These are phyloP conservation scores for Ajuga reptans DNA, from an alignment of 305 asterid genomes.

Conservation along the genomic window DNA sequence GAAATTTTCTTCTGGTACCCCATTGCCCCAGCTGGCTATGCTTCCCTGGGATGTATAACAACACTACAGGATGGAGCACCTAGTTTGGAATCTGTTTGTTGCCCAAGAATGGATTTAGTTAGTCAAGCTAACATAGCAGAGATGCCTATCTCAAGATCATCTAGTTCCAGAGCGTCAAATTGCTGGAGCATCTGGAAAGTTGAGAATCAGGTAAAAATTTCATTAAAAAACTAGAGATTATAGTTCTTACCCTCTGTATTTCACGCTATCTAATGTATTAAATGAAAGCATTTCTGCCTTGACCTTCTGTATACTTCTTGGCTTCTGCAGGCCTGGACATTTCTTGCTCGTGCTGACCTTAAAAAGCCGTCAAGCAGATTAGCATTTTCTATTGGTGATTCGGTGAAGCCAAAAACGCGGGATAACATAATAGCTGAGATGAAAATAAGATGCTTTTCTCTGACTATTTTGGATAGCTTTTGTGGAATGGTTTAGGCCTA, in stretches of 20 bases:
- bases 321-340: conserved; percentile 79
- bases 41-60: conserved; percentile 81
- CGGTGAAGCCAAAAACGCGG: conserved; percentile 80
- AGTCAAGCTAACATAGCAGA: conserved; percentile 77
- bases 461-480: conserved; percentile 86
- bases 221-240: background rate
- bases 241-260: conserved; percentile 16
- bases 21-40: conserved; percentile 95
- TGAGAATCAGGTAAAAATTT: conserved; percentile 74
- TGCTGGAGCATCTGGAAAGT: conserved; percentile 99
- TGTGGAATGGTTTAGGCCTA: conserved; percentile 79
- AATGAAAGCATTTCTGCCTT: conserved; percentile 10
- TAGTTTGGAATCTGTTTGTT: conserved; percentile 54
- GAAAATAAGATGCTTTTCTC: conserved; percentile 85
- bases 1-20: conserved; percentile 98
- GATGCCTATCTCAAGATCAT: conserved; percentile 79
- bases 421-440: conserved; percentile 92
- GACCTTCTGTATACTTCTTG: conserved; percentile 20
- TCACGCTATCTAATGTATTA: conserved; percentile 12
- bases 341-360: conserved; percentile 88
- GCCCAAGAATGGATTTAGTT: conserved; percentile 95
- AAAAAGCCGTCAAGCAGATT: conserved; percentile 82
- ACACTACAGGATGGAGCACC: conserved; percentile 78
- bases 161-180: conserved; percentile 68
- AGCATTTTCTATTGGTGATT: conserved; percentile 86